phyloP scores from a whole-genome alignment of 2,329 filamentous ascomycete genomes.

The Ampelomyces quisqualis region DNA sequence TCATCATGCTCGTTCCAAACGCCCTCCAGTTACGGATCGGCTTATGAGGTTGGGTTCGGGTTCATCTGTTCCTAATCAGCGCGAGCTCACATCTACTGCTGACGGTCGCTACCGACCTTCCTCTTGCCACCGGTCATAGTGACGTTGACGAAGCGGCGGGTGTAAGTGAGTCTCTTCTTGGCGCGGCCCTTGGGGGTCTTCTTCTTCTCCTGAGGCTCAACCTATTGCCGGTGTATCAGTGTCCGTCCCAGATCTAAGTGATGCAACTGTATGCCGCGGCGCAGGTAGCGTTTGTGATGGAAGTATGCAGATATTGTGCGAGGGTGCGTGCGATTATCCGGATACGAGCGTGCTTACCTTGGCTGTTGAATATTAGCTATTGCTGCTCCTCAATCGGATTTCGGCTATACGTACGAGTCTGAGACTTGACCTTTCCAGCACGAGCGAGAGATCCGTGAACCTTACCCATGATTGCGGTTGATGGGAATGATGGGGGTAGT shows the following conservation, averaged over 20 bases:
- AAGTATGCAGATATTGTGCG: neutral
- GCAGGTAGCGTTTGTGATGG: neutral
- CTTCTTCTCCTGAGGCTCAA: constrained; percentile 91
- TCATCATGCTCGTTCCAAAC: constrained; percentile 35
- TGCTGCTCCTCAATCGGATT: constrained; percentile 1
- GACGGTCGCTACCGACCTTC: constrained; percentile 65
- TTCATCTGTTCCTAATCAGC: constrained; percentile 64
- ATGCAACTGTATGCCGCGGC: neutral
- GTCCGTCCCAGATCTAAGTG: constrained; percentile 3
- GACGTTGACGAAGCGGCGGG: constrained; percentile 97
- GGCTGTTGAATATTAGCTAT: constrained; percentile 24
- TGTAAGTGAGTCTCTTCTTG: constrained; percentile 96
- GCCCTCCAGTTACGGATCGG: constrained; percentile 24
- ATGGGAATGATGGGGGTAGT: constrained; percentile 32
- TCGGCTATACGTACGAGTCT: constrained; percentile 27
- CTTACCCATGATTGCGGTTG: constrained; percentile 76
- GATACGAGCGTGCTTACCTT: constrained; percentile 24
- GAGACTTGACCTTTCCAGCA: constrained; percentile 94
- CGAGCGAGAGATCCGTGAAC: constrained; percentile 92
- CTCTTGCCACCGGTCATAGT: constrained; percentile 97
- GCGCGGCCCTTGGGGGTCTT: constrained; percentile 97
- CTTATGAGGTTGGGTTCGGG: constrained; percentile 75
- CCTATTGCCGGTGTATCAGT: constrained; percentile 53
- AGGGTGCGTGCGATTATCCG: neutral
- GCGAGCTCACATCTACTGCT: constrained; percentile 10